Percentiles rank a stretch among this genome's conserved stretches.
These are phyloP conservation scores for Kodamaea sagamina DNA, from an alignment of 805 yeast genomes.

Conservation along the genomic window DNA sequence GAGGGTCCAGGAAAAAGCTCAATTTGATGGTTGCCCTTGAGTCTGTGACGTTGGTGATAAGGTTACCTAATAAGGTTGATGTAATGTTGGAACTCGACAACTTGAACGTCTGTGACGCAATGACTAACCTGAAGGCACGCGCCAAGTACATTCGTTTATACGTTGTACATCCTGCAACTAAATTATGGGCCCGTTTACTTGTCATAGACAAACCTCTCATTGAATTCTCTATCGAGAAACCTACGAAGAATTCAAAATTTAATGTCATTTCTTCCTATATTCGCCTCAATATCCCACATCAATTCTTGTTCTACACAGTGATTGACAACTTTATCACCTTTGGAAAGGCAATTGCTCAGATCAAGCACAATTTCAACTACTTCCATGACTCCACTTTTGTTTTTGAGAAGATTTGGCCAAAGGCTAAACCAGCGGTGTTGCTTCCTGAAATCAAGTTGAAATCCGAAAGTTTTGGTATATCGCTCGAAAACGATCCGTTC, in stretches of 20 bases:
- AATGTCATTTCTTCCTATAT: slow-evolving; percentile 36
- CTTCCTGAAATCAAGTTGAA: slow-evolving; percentile 61
- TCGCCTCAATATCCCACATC: slow-evolving; percentile 66
- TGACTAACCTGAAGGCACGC: slow-evolving; percentile 27
- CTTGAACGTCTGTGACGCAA: slow-evolving; percentile 26
- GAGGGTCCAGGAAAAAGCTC: slow-evolving; percentile 20
- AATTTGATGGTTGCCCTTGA: slow-evolving; percentile 33
- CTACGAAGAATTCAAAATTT: slow-evolving; percentile 14
- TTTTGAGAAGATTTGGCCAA: slow-evolving; percentile 36
- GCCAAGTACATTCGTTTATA: slow-evolving; percentile 46
- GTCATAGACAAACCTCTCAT: slow-evolving; percentile 34
- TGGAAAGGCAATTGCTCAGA: slow-evolving; percentile 65
- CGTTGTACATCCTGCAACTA: slow-evolving; percentile 51
- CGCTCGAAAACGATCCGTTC: slow-evolving; percentile 87
- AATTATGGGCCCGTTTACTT: slow-evolving; percentile 40
- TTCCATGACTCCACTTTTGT: slow-evolving; percentile 25
- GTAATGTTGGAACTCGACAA: slow-evolving; percentile 48
- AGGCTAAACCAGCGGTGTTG: slow-evolving; percentile 38
- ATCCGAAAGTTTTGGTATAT: slow-evolving; percentile 57
- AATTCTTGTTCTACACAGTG: slow-evolving; percentile 72
- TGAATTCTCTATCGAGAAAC: slow-evolving; percentile 16
- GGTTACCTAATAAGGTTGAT: slow-evolving; percentile 50
- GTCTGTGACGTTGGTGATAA: slow-evolving; percentile 41
- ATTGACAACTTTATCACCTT: slow-evolving; percentile 75
- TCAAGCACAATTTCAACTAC: slow-evolving; percentile 49